phyloP scores from a whole-genome alignment of 768 basidiomycete species.

The Serendipita sp. region DNA sequence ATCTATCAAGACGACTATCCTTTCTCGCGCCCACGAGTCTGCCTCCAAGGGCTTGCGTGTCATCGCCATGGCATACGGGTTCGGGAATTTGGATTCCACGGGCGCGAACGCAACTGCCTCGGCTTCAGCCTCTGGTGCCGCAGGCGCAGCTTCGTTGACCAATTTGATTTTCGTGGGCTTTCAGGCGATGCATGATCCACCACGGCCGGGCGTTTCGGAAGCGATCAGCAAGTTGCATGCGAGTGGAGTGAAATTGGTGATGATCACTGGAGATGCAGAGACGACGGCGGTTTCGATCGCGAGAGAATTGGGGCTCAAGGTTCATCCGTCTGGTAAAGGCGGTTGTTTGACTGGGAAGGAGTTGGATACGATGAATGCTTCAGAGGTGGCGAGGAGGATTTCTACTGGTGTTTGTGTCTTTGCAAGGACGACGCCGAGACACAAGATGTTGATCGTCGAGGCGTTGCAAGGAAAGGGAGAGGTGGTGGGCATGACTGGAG shows the following conservation, averaged over 20 bases:
- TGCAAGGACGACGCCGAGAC: conserved; percentile 87
- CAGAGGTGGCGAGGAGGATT: conserved; percentile 51
- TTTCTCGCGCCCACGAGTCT: conserved; percentile 49
- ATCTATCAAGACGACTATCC: conserved; percentile 48
- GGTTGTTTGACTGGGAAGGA: conserved; percentile 59
- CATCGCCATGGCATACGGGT: conserved; percentile 83
- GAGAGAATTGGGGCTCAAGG: conserved; percentile 60
- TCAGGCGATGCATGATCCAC: conserved; percentile 91
- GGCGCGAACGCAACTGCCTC: conserved; percentile 12
- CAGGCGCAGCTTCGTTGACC: conserved; percentile 16
- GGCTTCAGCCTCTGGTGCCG: neutral
- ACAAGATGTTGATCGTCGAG: conserved; percentile 95
- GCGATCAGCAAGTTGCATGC: conserved; percentile 64
- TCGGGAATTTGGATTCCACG: conserved; percentile 29
- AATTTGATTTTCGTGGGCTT: conserved; percentile 83
- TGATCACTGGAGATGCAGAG: conserved; percentile 96
- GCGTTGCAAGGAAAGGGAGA: conserved; percentile 81
- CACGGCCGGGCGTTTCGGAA: conserved; percentile 82
- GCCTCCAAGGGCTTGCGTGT: conserved; percentile 69
- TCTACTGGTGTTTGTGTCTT: conserved; percentile 57
- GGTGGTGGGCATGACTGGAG: conserved; percentile 95
- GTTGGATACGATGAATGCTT: conserved; percentile 68
- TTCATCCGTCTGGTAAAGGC: conserved; percentile 25
- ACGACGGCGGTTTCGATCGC: conserved; percentile 83
- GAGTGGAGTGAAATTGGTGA: conserved; percentile 89